Base-by-base conservation (phyloP, 768 basidiomycete genomes). In the Botryobasidium botryosum region DNA sequence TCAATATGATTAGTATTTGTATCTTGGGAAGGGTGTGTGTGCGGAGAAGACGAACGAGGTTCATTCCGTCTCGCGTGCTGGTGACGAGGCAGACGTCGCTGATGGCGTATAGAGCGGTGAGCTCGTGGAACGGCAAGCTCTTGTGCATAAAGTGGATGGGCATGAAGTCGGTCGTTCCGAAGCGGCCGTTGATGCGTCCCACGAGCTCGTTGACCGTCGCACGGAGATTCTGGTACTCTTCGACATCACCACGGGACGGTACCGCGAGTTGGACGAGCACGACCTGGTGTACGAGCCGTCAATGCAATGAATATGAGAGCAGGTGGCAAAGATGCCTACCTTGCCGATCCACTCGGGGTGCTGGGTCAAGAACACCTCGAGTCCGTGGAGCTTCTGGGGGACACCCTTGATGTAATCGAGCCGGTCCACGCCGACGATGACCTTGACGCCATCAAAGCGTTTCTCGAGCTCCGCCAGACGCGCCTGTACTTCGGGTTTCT, bases 91-190 rank as follows among this genome's bases (percentile, higher is more conserved):
- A 97, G 28, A 91, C 92, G 56, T 97, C 94, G 57, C 84, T 86
- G 55, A 96, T 72, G 18, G 92, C 88, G 58, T 97, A 99, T 44
- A 99, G 71, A n/a, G 94, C 94, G 48, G 88, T 91, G 6, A 99
- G 72, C 58, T 99, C 94, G 58, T 94, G 86, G 57, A 96, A 91
- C 0, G 77, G 64, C 43, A 97, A 67, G 51, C 77, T 81, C 63
- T 91, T 91, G 71, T 97, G 92, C 86, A 97, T 87, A 62, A 94
- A 97, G 62, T 97, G 94, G 49, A 99, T 97, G 5, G 94, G 94
- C 87, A 96, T 94, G 60, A 92, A 97, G 54, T 99, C 94, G 57
- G 97, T 90, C 1, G 94, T 97, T 25, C 94, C 94, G 56, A 99
- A 99, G 6, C 90, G 81, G 6, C 94, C 94, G 58, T 99, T 99